phyloP scores from a whole-genome alignment of 495 filamentous ascomycete species.

The Trichoderma erinaceum region DNA sequence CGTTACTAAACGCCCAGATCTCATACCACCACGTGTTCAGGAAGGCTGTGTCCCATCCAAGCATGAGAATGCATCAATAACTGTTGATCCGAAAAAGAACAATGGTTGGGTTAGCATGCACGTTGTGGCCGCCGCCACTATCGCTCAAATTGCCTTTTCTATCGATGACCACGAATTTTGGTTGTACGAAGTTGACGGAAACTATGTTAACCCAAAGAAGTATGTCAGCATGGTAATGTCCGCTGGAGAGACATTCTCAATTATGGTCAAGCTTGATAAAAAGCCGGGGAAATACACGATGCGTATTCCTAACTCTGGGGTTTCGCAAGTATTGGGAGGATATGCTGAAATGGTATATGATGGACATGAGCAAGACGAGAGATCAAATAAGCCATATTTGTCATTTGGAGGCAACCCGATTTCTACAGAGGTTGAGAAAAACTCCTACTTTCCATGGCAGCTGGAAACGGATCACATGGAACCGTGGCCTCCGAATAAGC shows the following conservation, averaged over 20 bases:
- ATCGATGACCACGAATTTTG: background rate
- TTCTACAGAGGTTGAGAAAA: background rate
- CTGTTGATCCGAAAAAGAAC: background rate
- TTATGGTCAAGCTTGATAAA: background rate
- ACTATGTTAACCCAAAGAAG: background rate
- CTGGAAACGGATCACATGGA: background rate
- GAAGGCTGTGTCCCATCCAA: background rate
- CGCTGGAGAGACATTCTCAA: background rate
- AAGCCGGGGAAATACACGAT: background rate
- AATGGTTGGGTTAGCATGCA: constrained; percentile 1
- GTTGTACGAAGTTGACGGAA: background rate
- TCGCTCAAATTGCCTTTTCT: background rate
- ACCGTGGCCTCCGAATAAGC: constrained; percentile 6
- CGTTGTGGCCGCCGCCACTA: background rate
- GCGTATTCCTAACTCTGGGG: background rate
- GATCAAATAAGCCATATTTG: background rate
- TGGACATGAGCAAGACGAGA: background rate
- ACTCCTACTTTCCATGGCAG: background rate
- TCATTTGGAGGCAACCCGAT: background rate
- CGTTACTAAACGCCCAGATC: background rate
- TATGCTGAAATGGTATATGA: background rate
- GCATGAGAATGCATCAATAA: background rate
- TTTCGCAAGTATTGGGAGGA: background rate
- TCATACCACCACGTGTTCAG: background rate
- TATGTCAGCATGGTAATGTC: background rate